A percentile compares a stretch with the other conserved stretches of the same genome.
Conservation (phyloP, 768 basidiomycete genomes). For the Amyloporia xantha region DNA sequence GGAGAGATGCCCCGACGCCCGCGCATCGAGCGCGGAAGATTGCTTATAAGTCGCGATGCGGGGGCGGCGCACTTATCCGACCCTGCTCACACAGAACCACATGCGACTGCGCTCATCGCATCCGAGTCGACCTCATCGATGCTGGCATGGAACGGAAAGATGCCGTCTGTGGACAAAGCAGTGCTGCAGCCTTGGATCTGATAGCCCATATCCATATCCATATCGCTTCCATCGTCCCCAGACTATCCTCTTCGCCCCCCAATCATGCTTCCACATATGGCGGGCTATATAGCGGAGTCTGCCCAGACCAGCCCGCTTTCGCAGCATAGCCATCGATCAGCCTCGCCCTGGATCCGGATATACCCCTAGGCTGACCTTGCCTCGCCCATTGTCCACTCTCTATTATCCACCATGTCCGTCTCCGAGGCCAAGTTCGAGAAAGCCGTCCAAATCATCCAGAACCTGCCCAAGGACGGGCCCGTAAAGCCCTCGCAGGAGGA, state of each 20-base stretch:
- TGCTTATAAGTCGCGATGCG: neutral
- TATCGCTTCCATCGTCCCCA: neutral
- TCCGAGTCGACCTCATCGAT: no score
- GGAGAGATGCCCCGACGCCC: neutral
- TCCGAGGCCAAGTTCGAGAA: slow-evolving; percentile 62
- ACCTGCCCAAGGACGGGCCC: slow-evolving; percentile 74
- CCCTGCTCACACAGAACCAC: neutral
- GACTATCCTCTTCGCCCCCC: neutral
- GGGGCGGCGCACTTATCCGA: neutral
- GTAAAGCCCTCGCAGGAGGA: slow-evolving; percentile 68
- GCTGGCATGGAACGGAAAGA: no score
- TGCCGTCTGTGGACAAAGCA: no score
- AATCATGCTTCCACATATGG: neutral
- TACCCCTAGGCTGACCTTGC: no score
- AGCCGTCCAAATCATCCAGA: slow-evolving; percentile 59
- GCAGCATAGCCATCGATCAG: neutral
- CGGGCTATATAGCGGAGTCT: neutral
- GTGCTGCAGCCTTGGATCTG: no score
- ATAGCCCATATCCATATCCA: neutral
- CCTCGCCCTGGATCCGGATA: no score
- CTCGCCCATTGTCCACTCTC: neutral
- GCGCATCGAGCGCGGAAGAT: slow-evolving; percentile 5
- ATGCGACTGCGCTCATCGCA: neutral
- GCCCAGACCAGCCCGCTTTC: neutral
- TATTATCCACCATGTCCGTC: slow-evolving; percentile 4